phyloP scores from a whole-genome alignment of 306 rosid genomes.

The Trifolium subterraneum region DNA sequence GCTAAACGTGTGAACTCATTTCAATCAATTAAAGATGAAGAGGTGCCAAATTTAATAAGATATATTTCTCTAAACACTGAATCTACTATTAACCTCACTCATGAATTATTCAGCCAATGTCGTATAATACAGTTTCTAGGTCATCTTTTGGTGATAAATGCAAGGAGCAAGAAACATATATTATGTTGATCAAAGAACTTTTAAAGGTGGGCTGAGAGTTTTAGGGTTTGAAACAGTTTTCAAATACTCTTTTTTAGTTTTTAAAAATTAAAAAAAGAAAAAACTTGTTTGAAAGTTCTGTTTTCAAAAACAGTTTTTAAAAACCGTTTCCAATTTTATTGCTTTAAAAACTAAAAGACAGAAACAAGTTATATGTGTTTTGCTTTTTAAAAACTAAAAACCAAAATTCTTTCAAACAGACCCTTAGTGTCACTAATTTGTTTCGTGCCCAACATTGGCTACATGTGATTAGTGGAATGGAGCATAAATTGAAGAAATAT shows the following conservation, averaged over 20 bases:
- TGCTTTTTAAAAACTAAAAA: too few relatives aligned
- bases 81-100: background rate
- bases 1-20: background rate
- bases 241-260: too few relatives aligned
- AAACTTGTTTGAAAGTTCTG: too few relatives aligned
- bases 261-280: too few relatives aligned
- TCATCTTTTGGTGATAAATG: slow-evolving; percentile 37
- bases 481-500: background rate
- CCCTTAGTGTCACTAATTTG: too few relatives aligned
- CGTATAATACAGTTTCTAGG: slow-evolving; percentile 4
- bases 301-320: too few relatives aligned
- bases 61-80: background rate
- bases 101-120: background rate
- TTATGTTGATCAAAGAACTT: background rate
- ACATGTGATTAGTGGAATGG: slow-evolving; percentile 30
- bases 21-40: background rate
- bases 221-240: too few relatives aligned
- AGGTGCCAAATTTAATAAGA: background rate
- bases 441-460: slow-evolving; percentile 42
- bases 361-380: too few relatives aligned
- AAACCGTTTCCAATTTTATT: too few relatives aligned
- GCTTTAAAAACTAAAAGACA: too few relatives aligned
- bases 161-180: slow-evolving; percentile 29
- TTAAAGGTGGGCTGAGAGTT: background rate
- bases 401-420: too few relatives aligned